Evolutionary conservation across 2,329 filamentous ascomycete species (phyloP).

Genomic region (Penicillium sp.): DNA sequence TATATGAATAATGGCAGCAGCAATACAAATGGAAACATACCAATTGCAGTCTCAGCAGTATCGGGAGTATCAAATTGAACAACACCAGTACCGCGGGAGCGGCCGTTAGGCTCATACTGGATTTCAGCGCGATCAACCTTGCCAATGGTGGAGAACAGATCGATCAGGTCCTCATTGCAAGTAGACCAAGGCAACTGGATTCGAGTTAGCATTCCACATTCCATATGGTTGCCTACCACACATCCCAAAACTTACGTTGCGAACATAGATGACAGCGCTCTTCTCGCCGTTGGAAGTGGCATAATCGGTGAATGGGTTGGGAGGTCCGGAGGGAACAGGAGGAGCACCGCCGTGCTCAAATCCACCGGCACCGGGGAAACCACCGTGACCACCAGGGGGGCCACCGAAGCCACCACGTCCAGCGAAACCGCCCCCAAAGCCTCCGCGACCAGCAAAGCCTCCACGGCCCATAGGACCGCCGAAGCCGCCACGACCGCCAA

Average conservation of each 20-base stretch:
- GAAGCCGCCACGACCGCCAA: slow-evolving; percentile 55
- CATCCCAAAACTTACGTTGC: slow-evolving; percentile 71
- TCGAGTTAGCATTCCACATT: slow-evolving; percentile 21
- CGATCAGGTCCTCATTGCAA: slow-evolving; percentile 94
- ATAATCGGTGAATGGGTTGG: slow-evolving; percentile 92
- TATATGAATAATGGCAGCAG: slow-evolving; percentile 18
- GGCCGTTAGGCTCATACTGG: slow-evolving; percentile 94
- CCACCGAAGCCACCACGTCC: slow-evolving; percentile 43
- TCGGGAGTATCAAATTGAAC: slow-evolving; percentile 82
- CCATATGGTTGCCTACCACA: not conserved
- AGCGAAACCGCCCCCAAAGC: slow-evolving; percentile 51
- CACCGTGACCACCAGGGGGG: slow-evolving; percentile 38
- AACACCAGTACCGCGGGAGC: slow-evolving; percentile 93
- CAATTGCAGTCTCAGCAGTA: slow-evolving; percentile 87
- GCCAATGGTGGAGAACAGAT: slow-evolving; percentile 95
- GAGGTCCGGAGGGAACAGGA: slow-evolving; percentile 51
- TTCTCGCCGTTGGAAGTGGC: slow-evolving; percentile 83
- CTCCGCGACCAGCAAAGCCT: slow-evolving; percentile 49
- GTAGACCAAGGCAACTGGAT: slow-evolving; percentile 92
- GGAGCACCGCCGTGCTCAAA: slow-evolving; percentile 24
- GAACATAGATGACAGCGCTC: slow-evolving; percentile 84
- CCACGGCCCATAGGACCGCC: slow-evolving; percentile 57
- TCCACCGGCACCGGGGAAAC: slow-evolving; percentile 53
- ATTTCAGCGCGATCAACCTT: slow-evolving; percentile 99
- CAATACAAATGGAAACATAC: slow-evolving; percentile 42